Evolutionary conservation across 2,329 filamentous ascomycete genomes (phyloP).

Genomic region (Xylariaceae sp.): DNA sequence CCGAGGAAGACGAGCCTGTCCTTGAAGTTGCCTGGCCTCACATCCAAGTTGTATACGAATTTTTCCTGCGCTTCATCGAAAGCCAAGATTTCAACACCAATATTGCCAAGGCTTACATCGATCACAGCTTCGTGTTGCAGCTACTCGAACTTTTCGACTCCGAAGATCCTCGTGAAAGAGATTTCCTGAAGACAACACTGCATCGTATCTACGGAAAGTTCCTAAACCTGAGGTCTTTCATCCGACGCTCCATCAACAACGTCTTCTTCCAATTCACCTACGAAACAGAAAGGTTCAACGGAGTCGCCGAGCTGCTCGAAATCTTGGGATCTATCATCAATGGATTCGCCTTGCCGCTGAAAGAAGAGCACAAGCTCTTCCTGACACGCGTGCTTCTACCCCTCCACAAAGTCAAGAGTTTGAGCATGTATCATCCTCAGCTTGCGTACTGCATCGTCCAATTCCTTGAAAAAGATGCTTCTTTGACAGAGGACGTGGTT

Average conservation of each 20-base stretch:
- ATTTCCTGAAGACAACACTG: slow-evolving; percentile 96
- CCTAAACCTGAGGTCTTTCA: slow-evolving; percentile 94
- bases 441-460: slow-evolving; percentile 98
- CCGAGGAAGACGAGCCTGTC: slow-evolving; percentile 96
- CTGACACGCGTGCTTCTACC: slow-evolving; percentile 88
- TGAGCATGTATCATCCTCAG: slow-evolving; percentile 99
- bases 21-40: slow-evolving; percentile 98
- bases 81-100: slow-evolving; percentile 99
- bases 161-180: slow-evolving; percentile 91
- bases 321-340: slow-evolving; percentile 99
- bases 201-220: slow-evolving; percentile 99
- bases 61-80: slow-evolving; percentile 97
- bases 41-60: slow-evolving; percentile 99
- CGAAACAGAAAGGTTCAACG: slow-evolving; percentile 97
- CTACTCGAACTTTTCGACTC: slow-evolving; percentile 98
- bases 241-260: slow-evolving; percentile 97
- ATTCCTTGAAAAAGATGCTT: slow-evolving; percentile 96
- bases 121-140: slow-evolving; percentile 95
- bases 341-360: slow-evolving; percentile 90
- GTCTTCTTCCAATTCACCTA: slow-evolving; percentile 99
- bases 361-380: slow-evolving; percentile 98
- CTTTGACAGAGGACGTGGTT: slow-evolving; percentile 95
- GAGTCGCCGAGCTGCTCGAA: slow-evolving; percentile 92
- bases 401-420: slow-evolving; percentile 94
- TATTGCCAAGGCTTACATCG: slow-evolving; percentile 97